These are phyloP conservation scores for Phylloporus gajari DNA, from an alignment of 1,284 basidiomycete species.

Conservation along the genomic window DNA sequence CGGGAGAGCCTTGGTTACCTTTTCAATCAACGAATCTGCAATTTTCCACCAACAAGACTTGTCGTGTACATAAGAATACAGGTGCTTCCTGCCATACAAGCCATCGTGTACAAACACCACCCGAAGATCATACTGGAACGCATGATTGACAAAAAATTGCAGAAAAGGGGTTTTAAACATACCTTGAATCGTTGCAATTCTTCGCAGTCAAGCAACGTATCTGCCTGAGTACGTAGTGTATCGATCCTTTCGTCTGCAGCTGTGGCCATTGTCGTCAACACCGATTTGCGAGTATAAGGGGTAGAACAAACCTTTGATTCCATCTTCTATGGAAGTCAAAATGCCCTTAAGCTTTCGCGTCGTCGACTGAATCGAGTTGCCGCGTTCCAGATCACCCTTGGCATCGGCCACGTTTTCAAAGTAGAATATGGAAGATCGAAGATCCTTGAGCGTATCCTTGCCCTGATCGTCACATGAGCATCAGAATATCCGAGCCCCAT, in stretches of 20 bases:
- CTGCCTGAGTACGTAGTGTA: conserved; percentile 54
- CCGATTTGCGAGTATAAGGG: background rate
- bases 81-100: conserved; percentile 73
- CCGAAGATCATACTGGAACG: conserved; percentile 75
- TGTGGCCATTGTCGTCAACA: conserved; percentile 38
- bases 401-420: conserved; percentile 71
- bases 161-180: conserved; percentile 34
- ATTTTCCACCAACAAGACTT: conserved; percentile 80
- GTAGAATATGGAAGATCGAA: conserved; percentile 71
- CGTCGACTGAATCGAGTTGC: conserved; percentile 54
- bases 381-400: conserved; percentile 58
- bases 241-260: conserved; percentile 63
- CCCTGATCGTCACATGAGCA: conserved; percentile 51
- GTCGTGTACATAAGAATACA: conserved; percentile 80
- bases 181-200: conserved; percentile 71
- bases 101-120: conserved; percentile 80
- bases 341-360: conserved; percentile 61
- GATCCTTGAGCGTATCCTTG: conserved; percentile 67
- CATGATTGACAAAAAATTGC: background rate
- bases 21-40: conserved; percentile 72
- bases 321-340: conserved; percentile 61
- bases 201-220: conserved; percentile 64
- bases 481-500: background rate
- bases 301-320: conserved; percentile 59
- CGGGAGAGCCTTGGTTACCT: conserved; percentile 47